These are phyloP conservation scores for Euclidium syriacum DNA, from an alignment of 345 rosid genomes.

Conservation along the genomic window DNA sequence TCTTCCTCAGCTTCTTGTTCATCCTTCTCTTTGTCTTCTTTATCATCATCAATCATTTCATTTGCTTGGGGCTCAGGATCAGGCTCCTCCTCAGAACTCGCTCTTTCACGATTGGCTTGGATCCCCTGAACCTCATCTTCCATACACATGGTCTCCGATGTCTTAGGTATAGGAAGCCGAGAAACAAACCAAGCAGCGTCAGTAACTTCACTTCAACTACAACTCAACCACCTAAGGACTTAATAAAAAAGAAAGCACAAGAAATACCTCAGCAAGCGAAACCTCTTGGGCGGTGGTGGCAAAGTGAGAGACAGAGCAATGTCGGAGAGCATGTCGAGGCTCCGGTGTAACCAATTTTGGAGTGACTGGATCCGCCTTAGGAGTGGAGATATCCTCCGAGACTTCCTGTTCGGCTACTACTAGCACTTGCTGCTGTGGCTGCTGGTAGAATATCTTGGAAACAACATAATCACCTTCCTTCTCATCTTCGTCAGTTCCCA, in stretches of 20 bases:
- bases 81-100: constrained; percentile 26
- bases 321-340: constrained; percentile 45
- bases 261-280: constrained; percentile 42
- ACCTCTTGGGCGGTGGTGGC: constrained; percentile 18
- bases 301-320: constrained; percentile 30
- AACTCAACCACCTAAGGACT: background rate
- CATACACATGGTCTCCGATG: constrained; percentile 25
- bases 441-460: constrained; percentile 83
- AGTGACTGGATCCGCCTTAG: constrained; percentile 64
- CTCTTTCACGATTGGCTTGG: constrained; percentile 37
- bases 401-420: constrained; percentile 39
- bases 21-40: background rate
- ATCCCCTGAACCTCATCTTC: constrained; percentile 40
- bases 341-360: constrained; percentile 72
- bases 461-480: constrained; percentile 74
- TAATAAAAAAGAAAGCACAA: constrained; percentile 1
- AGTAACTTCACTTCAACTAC: background rate
- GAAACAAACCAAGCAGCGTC: background rate
- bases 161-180: constrained; percentile 21
- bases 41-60: constrained; percentile 27
- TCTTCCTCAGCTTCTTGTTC: constrained; percentile 42
- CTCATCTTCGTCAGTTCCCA: constrained; percentile 90
- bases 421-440: constrained; percentile 49
- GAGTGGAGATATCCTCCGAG: constrained; percentile 35
- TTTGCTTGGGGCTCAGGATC: constrained; percentile 25